A percentile compares a stretch with the other conserved stretches of the same genome.
Evolutionary conservation across 768 basidiomycete species (phyloP).

Genomic region (Mycena alexandri): DNA sequence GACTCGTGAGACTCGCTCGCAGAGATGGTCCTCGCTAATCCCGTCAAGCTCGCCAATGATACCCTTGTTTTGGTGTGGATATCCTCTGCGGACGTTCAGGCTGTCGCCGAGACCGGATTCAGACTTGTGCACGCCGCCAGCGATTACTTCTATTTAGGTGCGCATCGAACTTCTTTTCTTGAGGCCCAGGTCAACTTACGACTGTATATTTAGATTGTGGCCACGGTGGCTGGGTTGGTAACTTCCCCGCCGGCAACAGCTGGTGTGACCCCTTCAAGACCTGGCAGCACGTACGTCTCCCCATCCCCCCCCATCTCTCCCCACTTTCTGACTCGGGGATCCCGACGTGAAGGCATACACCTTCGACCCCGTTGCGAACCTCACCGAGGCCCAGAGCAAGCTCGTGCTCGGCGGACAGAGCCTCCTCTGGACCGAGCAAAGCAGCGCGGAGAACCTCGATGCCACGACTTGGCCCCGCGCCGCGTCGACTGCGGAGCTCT

Average conservation of each 20-base stretch:
- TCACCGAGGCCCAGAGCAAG: conserved; percentile 51
- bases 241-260: conserved; percentile 49
- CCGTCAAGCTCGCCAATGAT: conserved; percentile 55
- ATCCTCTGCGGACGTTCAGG: conserved; percentile 53
- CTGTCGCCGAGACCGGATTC: conserved; percentile 55
- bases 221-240: conserved; percentile 60
- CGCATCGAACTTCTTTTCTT: no score
- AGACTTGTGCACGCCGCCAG: conserved; percentile 54
- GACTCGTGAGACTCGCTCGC: conserved; percentile 21
- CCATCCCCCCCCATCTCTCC: conserved; percentile 8
- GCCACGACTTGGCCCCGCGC: conserved; percentile 64
- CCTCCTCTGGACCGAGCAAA: conserved; percentile 68
- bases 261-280: conserved; percentile 68
- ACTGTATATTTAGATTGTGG: conserved; percentile 72
- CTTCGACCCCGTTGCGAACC: conserved; percentile 62
- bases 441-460: conserved; percentile 61
- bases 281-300: conserved; percentile 58
- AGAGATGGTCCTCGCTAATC: conserved; percentile 64
- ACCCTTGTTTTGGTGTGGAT: conserved; percentile 66
- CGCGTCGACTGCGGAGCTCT: conserved; percentile 65
- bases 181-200: conserved; percentile 5
- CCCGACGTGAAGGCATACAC: conserved; percentile 53
- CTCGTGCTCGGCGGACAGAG: conserved; percentile 43
- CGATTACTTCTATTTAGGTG: no score
- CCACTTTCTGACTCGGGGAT: not conserved